Evolutionary conservation across 257 asterid species (phyloP).

Genomic region (Rubia yunnanensis): DNA sequence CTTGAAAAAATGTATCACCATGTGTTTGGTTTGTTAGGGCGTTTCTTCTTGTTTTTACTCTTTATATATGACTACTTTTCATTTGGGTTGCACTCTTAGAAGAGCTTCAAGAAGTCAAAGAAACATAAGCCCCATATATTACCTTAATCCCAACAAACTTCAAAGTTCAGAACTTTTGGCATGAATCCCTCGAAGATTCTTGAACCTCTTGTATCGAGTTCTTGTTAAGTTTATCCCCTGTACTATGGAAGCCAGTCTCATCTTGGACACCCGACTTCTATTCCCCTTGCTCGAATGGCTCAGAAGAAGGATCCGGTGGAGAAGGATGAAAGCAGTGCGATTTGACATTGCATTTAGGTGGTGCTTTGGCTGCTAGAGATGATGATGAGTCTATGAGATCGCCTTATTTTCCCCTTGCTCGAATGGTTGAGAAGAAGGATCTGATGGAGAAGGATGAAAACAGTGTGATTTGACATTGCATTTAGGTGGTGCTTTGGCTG

Average conservation of each 20-base stretch:
- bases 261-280: conserved; percentile 14
- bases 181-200: conserved; percentile 16
- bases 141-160: conserved; percentile 43
- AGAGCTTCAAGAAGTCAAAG: conserved; percentile 74
- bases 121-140: conserved; percentile 44
- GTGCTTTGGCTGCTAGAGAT: too few species aligned
- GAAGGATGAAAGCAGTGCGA: conserved; percentile 40
- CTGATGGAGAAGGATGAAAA: conserved; percentile 15
- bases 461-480: conserved; percentile 73
- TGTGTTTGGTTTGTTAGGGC: neutral
- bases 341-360: too few species aligned
- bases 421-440: conserved; percentile 19
- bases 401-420: conserved; percentile 13
- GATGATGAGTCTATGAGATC: conserved; percentile 15
- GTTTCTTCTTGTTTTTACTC: conserved; percentile 2
- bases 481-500: too few species aligned
- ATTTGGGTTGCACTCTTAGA: conserved; percentile 90
- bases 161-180: conserved; percentile 23
- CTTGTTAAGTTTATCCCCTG: conserved; percentile 63
- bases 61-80: conserved; percentile 67
- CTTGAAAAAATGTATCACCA: too few species aligned
- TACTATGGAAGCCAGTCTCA: conserved; percentile 29
- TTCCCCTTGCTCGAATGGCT: conserved; percentile 19
- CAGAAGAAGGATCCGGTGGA: conserved; percentile 15
- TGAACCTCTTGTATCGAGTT: conserved; percentile 17